Evolutionary conservation across 805 yeast species (phyloP).

Genomic region (Pichia nanzhaoensis): DNA sequence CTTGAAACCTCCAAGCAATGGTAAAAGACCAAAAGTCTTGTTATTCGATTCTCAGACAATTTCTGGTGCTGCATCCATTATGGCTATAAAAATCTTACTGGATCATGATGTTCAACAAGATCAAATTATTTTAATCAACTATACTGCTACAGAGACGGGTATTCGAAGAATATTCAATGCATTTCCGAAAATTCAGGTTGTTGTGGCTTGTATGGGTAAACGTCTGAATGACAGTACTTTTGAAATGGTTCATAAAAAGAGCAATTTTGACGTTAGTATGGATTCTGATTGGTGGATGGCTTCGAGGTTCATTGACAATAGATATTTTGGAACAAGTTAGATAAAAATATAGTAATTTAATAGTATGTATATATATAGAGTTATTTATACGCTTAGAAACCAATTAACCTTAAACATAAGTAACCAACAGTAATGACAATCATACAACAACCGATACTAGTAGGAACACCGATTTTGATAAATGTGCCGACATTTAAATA

Average conservation of each 20-base stretch:
- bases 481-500: conserved; percentile 83
- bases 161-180: conserved; percentile 66
- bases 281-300: conserved; percentile 51
- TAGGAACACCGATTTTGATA: conserved; percentile 85
- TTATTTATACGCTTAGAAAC: conserved; percentile 33
- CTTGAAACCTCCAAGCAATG: background rate
- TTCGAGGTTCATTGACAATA: conserved; percentile 63
- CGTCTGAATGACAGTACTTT: conserved; percentile 18
- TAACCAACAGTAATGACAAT: conserved; percentile 78
- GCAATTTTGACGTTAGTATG: conserved; percentile 1
- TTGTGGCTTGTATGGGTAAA: conserved; percentile 59
- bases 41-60: conserved; percentile 83
- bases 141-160: conserved; percentile 75
- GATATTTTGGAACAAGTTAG: conserved; percentile 63
- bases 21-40: conserved; percentile 40
- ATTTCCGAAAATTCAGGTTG: conserved; percentile 61
- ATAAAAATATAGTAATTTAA: too few relatives aligned
- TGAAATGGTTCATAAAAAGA: conserved; percentile 28
- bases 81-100: conserved; percentile 83
- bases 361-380: too few relatives aligned
- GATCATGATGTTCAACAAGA: conserved; percentile 67
- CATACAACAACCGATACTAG: conserved; percentile 67
- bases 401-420: conserved; percentile 53
- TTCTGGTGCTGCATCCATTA: conserved; percentile 89
- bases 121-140: conserved; percentile 62